phyloP scores from a whole-genome alignment of 495 filamentous ascomycete genomes.

The Penicillium silybi region DNA sequence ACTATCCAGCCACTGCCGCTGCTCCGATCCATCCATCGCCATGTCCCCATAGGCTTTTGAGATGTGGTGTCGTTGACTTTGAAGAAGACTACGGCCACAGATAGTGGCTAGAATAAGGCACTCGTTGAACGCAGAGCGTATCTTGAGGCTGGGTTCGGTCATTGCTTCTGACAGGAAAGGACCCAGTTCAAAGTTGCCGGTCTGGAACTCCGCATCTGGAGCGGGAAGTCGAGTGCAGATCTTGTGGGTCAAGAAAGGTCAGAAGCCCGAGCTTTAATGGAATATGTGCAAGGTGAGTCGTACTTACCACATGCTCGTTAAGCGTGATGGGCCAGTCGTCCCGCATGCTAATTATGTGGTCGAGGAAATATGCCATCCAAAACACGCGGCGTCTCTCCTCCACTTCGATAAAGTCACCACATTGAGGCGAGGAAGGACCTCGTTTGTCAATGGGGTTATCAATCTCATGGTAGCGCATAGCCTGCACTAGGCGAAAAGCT shows the following conservation, averaged over 20 bases:
- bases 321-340: conserved; percentile 45
- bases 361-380: conserved; percentile 53
- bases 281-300: conserved; percentile 3
- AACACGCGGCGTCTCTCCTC: conserved; percentile 51
- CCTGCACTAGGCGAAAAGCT: conserved; percentile 48
- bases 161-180: conserved; percentile 46
- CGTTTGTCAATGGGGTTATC: conserved; percentile 26
- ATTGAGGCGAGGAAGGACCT: background rate
- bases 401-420: conserved; percentile 13
- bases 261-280: background rate
- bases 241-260: no score
- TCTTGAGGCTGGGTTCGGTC: conserved; percentile 16
- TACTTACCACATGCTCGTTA: conserved; percentile 50
- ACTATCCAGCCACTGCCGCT: conserved; percentile 44
- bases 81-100: conserved; percentile 43
- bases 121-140: conserved; percentile 44
- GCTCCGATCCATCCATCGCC: conserved; percentile 34
- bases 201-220: conserved; percentile 47
- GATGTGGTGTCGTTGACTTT: conserved; percentile 34
- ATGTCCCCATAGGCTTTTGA: conserved; percentile 22
- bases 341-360: conserved; percentile 45
- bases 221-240: conserved; percentile 24
- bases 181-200: conserved; percentile 34
- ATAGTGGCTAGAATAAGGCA: conserved; percentile 46
- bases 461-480: conserved; percentile 45